Evolutionary conservation across 305 asterid species (phyloP), one percentile per base, ranked within the genome.

Genomic region (Rubia peregrina): DNA sequence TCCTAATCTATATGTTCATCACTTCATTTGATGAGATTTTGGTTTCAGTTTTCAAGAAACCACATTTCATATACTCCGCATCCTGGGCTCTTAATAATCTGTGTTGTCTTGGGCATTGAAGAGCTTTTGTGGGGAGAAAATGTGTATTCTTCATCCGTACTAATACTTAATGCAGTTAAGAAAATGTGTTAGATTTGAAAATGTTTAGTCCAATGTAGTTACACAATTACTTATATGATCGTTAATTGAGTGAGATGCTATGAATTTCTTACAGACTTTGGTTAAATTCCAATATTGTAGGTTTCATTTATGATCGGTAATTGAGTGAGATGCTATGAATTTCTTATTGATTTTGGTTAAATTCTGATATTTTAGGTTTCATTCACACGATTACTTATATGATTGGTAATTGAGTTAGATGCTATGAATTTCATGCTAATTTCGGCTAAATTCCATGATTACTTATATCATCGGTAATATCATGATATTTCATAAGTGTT

Each of bases 1-100:
- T 78, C 98, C 98, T 60, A 85, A 93, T 84, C 85, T 93, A 97
- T 93, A 88, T 69, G 86, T 19, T 33, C 53, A 17, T 67, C 53
- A 7, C 68, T 67, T 21, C 0, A 24, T 38, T 51, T 53, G 56
- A 21, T 69, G 44, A 3, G 11, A 17, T 68, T 44, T 13, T 16
- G 53, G 10, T 16, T 49, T 48, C 9, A 16, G 2, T 49, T 48
- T 65, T 55, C 69, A 33, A 41, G 42, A 26, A 24, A 61, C 48
- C 26, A 75, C 67, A 26, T 26, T 26, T 26, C 30, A 26, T 26
- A 26, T 1, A 26, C 30, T 26, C 30, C 2, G 30, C 30, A 26
- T 0, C 30, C 2, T 26, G 30, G 30, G 30, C 30, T 26, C 30
- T 26, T 26, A 26, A 26, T 26, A 88, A 75, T 81, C 89, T 70